Evolutionary conservation across 2,329 filamentous ascomycete species (phyloP), one percentile per base, ranked within the genome.

Genomic region (Colletotrichum liaoningense): DNA sequence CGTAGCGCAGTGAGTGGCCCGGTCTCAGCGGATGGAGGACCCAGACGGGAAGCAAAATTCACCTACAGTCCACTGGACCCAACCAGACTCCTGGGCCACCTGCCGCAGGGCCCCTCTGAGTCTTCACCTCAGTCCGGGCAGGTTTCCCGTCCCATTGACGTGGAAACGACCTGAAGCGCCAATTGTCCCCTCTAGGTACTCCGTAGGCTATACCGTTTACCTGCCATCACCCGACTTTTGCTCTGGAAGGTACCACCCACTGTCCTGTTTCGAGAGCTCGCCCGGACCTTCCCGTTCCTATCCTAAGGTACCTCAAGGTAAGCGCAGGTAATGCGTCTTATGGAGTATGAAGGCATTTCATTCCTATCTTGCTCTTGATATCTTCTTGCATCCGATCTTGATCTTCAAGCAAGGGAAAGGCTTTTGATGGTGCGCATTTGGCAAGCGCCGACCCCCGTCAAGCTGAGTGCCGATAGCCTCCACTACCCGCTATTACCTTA

Each of bases 11-110:
- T 54, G 46, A 55, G 62, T 64, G 62, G 62, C 22, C 30, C 49
- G 30, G 46, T 24, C 62, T 55, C 62, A 63, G 62, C 22, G 46
- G 46, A 63, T 46, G 9, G 46, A 46, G 38, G 59, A 54, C 62
- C 62, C 46, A 64, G 46, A 26, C 6, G 62, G n/a, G 60, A 63
- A 63, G 49, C 46, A 64, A 63, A 55, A 54, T 54, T 63, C 28
- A 55, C 42, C 38, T 42, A 42, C 42, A 49, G 42, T 19, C 42
- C 42, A 49, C 42, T 49, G 19, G 19, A 22, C 19, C 42, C 42
- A 22, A 49, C 42, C 42, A 22, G 42, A 49, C 42, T n/a, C 19
- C 19, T n/a, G 42, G 42, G 19, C 42, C 42, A 49, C 42, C 42
- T 49, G 42, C 42, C 42, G 42, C 19, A 11, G 19, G 42, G 7